phyloP scores from a whole-genome alignment of 306 rosid species.

The Hippophae tibetana region DNA sequence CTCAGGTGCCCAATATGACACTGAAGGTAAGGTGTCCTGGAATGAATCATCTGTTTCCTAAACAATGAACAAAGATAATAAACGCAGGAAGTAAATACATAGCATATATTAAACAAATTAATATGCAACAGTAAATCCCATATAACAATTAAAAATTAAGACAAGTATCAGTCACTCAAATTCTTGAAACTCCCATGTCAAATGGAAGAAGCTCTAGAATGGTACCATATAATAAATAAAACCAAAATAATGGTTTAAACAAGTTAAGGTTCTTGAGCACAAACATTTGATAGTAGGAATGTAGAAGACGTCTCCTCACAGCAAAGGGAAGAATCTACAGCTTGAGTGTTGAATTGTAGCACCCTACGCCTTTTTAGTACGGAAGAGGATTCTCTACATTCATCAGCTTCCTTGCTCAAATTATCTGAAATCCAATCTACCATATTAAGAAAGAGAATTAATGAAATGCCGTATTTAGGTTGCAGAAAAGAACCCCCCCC shows the following conservation, averaged over 20 bases:
- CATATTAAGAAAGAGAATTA: conserved; percentile 16
- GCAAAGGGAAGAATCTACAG: conserved; percentile 27
- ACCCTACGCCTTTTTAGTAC: conserved; percentile 78
- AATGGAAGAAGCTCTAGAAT: no score
- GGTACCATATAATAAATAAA: background rate
- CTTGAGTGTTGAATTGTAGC: conserved; percentile 54
- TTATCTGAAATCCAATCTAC: conserved; percentile 35
- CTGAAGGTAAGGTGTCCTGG: conserved; percentile 31
- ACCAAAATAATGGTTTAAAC: conserved; percentile 1
- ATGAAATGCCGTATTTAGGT: background rate
- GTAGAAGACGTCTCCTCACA: conserved; percentile 40
- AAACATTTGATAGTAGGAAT: conserved; percentile 52
- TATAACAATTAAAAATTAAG: background rate
- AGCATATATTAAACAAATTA: background rate
- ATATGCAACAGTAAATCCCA: conserved; percentile 10
- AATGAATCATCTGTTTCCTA: conserved; percentile 45
- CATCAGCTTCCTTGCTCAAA: conserved; percentile 37
- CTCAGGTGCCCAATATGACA: conserved; percentile 39
- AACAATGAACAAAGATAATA: conserved; percentile 19
- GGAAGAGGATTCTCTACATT: conserved; percentile 41
- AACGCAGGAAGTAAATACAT: conserved; percentile 1
- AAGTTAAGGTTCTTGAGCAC: conserved; percentile 26
- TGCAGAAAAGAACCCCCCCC: no score
- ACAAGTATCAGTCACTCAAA: conserved; percentile 1
- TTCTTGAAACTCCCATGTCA: background rate